Percentiles rank a stretch among this genome's conserved stretches.
phyloP scores from a whole-genome alignment of 352 stramenopile genomes.

The Globisporangium canariense region DNA sequence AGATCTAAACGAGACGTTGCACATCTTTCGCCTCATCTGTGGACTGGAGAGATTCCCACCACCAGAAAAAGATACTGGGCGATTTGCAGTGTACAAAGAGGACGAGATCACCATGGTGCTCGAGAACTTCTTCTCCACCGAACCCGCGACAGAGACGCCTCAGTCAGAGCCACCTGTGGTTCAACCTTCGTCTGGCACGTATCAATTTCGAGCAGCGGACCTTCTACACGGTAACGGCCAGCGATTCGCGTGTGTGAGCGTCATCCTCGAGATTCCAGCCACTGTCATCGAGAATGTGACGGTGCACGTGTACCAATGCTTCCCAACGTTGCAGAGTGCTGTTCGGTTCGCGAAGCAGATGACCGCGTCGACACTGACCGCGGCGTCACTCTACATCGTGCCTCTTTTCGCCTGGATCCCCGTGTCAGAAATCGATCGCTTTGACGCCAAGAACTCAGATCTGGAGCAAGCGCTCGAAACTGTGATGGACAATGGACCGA shows the following conservation, averaged over 20 bases:
- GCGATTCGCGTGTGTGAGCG: conserved; percentile 68
- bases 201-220: conserved; percentile 50
- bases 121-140: conserved; percentile 56
- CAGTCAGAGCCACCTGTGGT: background rate
- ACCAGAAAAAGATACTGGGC: conserved; percentile 36
- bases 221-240: conserved; percentile 56
- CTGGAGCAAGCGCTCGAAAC: conserved; percentile 66
- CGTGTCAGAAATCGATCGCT: conserved; percentile 64
- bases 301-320: conserved; percentile 80
- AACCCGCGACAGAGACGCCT: background rate
- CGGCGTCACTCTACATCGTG: conserved; percentile 53
- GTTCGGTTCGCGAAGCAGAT: conserved; percentile 70
- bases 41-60: conserved; percentile 37
- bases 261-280: conserved; percentile 26
- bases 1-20: conserved; percentile 50
- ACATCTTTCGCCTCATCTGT: conserved; percentile 70
- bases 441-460: conserved; percentile 55
- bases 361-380: conserved; percentile 36
- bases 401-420: conserved; percentile 79
- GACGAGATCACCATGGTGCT: conserved; percentile 79
- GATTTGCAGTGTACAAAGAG: conserved; percentile 80
- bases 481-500: conserved; percentile 24
- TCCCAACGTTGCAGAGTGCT: conserved; percentile 73
- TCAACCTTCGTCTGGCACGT: background rate
- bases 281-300: conserved; percentile 46